phyloP scores from a whole-genome alignment of 23 red algal species.

The Gracilaria vermiculophylla region DNA sequence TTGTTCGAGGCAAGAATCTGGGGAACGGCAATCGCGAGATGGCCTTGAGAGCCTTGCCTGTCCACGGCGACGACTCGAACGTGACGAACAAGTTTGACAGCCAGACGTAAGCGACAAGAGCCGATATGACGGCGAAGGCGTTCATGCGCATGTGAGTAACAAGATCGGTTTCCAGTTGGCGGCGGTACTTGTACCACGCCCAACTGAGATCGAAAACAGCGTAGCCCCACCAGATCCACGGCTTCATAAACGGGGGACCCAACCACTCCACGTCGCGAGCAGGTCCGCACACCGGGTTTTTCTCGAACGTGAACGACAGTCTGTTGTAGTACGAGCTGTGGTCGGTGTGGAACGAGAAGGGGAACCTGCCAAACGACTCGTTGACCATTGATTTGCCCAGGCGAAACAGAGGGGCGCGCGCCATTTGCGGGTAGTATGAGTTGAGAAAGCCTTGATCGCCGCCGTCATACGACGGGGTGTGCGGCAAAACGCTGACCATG shows the following conservation, averaged over 20 bases:
- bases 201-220: conserved; percentile 72
- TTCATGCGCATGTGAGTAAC: conserved; percentile 29
- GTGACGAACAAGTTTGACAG: not conserved
- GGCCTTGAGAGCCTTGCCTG: not conserved
- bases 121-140: not conserved
- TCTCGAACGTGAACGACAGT: conserved; percentile 59
- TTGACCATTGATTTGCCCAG: not conserved
- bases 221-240: conserved; percentile 95
- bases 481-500: conserved; percentile 66
- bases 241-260: conserved; percentile 79
- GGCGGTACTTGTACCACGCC: conserved; percentile 75
- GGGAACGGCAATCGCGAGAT: not conserved
- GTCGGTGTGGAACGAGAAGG: conserved; percentile 83
- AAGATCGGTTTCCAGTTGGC: conserved; percentile 11
- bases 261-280: conserved; percentile 79
- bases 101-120: conserved; percentile 3
- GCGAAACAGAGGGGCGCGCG: conserved; percentile 77
- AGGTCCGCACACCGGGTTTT: conserved; percentile 50
- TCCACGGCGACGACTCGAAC: conserved; percentile 4
- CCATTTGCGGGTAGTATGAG: conserved; percentile 68
- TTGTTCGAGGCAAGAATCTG: not conserved
- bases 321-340: conserved; percentile 80
- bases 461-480: conserved; percentile 82
- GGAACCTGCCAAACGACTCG: conserved; percentile 48
- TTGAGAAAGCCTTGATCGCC: conserved; percentile 98